A percentile compares a stretch with the other conserved stretches of the same genome.
Evolutionary conservation across 176 grass and related monocot genomes (phyloP).

Genomic region (Carex cristatella): DNA sequence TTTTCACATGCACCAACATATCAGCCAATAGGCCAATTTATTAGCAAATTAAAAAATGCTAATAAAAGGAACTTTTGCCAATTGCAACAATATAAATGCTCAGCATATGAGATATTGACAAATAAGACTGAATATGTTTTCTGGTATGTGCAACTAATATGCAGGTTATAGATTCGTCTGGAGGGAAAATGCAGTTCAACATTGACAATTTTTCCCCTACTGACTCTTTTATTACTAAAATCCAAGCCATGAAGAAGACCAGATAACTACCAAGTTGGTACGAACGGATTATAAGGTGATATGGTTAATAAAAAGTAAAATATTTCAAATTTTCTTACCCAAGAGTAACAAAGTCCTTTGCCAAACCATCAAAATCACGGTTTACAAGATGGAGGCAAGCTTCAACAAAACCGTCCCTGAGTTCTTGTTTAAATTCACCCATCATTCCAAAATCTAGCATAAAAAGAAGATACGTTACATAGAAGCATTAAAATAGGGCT

Average conservation of each 20-base stretch:
- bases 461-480: conserved; percentile 30
- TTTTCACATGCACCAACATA: not conserved
- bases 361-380: conserved; percentile 95
- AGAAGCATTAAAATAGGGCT: conserved; percentile 16
- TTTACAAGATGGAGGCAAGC: conserved; percentile 99
- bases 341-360: conserved; percentile 95
- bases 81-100: not conserved
- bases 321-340: conserved; percentile 55
- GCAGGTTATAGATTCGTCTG: not conserved
- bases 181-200: not conserved
- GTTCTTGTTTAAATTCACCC: conserved; percentile 91
- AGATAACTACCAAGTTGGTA: not conserved
- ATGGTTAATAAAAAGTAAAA: not conserved
- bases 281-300: not conserved
- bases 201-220: not conserved
- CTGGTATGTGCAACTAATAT: not conserved
- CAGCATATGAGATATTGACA: not conserved
- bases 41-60: not conserved
- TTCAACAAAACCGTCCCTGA: conserved; percentile 91
- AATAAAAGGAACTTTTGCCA: not conserved
- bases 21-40: not conserved
- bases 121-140: not conserved
- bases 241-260: not conserved
- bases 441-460: conserved; percentile 96
- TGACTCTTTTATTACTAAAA: not conserved